Evolutionary conservation across 2,329 filamentous ascomycete genomes (phyloP).

Genomic region (Apiospora malaysiana): DNA sequence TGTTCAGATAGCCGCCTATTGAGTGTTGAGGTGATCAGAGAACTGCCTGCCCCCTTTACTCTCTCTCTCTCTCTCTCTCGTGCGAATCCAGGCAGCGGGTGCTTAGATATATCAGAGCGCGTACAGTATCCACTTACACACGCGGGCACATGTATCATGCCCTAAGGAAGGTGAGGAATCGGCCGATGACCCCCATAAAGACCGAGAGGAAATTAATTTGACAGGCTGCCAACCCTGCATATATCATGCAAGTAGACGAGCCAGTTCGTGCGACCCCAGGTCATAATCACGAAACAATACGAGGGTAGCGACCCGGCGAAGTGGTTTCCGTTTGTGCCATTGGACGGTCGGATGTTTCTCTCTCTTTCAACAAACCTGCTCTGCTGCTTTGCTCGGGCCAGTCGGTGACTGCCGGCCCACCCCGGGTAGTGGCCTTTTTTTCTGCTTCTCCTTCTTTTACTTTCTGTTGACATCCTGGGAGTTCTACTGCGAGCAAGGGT

Average conservation of each 20-base stretch:
- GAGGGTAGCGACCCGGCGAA: neutral
- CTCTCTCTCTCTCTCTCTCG: neutral
- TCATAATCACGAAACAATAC: neutral
- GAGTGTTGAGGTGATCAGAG: neutral
- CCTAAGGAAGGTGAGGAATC: constrained; percentile 1
- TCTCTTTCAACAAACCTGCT: neutral
- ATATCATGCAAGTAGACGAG: constrained; percentile 8
- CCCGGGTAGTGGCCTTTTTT: neutral
- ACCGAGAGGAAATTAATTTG: neutral
- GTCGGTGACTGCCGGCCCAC: neutral
- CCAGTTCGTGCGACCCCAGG: neutral
- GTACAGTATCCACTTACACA: constrained; percentile 1
- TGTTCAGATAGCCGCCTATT: neutral
- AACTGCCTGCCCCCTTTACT: neutral
- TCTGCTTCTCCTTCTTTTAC: neutral
- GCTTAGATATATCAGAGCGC: neutral
- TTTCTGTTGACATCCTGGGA: neutral
- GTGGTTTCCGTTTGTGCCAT: neutral
- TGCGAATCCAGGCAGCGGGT: neutral
- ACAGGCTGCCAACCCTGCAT: constrained; percentile 7
- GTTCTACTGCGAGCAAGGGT: neutral
- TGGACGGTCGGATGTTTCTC: neutral
- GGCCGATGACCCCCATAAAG: constrained; percentile 4
- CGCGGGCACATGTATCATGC: neutral
- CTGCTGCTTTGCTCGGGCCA: neutral